Evolutionary conservation across 495 filamentous ascomycete species (phyloP).

Genomic region (Penicillium robsamsonii): DNA sequence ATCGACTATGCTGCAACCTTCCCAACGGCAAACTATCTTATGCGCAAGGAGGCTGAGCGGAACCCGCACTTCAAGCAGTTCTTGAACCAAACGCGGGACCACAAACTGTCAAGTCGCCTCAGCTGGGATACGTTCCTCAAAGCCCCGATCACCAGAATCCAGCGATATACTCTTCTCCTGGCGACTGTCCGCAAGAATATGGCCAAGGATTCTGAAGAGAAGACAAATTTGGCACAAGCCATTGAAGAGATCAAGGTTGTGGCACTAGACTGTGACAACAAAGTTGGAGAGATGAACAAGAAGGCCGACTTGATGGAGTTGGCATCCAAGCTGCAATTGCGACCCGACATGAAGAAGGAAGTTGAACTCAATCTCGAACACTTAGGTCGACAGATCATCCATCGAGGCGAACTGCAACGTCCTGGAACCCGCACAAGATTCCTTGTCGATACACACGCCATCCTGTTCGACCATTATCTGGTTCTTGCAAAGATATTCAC

Average conservation of each 20-base stretch:
- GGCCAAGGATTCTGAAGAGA: conserved; percentile 81
- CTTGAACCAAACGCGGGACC: conserved; percentile 70
- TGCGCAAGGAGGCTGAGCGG: conserved; percentile 78
- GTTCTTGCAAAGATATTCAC: conserved; percentile 82
- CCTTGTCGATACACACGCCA: conserved; percentile 87
- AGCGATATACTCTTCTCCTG: conserved; percentile 84
- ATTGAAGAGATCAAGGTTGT: conserved; percentile 95
- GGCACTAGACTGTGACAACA: conserved; percentile 86
- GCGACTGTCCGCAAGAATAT: conserved; percentile 83
- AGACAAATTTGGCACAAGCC: conserved; percentile 75
- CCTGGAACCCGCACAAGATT: conserved; percentile 79
- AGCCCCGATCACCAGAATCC: conserved; percentile 86
- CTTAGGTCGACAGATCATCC: conserved; percentile 84
- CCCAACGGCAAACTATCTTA: conserved; percentile 75
- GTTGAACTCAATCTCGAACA: conserved; percentile 91
- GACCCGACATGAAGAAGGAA: conserved; percentile 77
- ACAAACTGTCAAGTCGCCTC: conserved; percentile 79
- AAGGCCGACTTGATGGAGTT: conserved; percentile 89
- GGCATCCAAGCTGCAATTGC: conserved; percentile 72
- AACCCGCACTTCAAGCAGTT: conserved; percentile 88
- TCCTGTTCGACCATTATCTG: conserved; percentile 95
- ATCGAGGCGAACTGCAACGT: conserved; percentile 84
- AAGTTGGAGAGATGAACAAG: conserved; percentile 91
- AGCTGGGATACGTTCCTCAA: conserved; percentile 96
- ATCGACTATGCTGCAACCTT: conserved; percentile 89